Evolutionary conservation across 2,329 filamentous ascomycete genomes (phyloP), one percentile per base, ranked within the genome.

Genomic region (Chrysosphaeria jannelii): DNA sequence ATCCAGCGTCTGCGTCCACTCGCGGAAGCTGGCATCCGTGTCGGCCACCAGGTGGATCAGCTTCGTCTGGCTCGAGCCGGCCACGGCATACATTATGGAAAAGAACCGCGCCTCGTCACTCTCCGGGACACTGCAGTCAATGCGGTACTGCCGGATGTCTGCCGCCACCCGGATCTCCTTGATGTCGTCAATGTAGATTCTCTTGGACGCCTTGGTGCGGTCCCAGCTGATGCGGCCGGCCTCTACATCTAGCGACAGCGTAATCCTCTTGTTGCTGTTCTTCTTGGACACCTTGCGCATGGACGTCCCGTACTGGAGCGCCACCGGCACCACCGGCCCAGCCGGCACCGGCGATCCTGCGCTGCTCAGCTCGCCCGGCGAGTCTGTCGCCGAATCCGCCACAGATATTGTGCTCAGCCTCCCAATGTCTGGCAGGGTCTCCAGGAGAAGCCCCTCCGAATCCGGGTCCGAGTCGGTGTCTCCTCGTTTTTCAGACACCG

Each of bases 171-270:
- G 66, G 22, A 93, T 78, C 37, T 90, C 78, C 36, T 74, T 70
- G 36, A 97, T 81, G 40, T 93, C 78, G 36, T 97, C 85, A 30
- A 97, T 74, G 41, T 89, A 88, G 31, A 97, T 70, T 25, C 63
- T 65, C 41, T 91, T 93, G 13, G 64, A 60, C 1, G 71, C 66
- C 17, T 74, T 65, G 6, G 57, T 61, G 22, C 64, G 58, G 41
- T 89, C 72, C 81, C 81, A 93, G 13, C 58, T 70, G 13, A 97
- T 72, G 42, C 78, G 85, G 29, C 72, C 79, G 2, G 70, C 60
- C 36, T 81, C 70, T 13, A 70, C 56, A 35, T 93, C 76, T 13
- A 93, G 61, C 24, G 68, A 61, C 16, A 68, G 50, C 14, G 48
- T 48, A 34, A 91, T 63, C 13, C 57, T 58, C 39, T 85, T 76